phyloP scores from a whole-genome alignment of 2,329 filamentous ascomycete species.

The Cordyceps militaris region DNA sequence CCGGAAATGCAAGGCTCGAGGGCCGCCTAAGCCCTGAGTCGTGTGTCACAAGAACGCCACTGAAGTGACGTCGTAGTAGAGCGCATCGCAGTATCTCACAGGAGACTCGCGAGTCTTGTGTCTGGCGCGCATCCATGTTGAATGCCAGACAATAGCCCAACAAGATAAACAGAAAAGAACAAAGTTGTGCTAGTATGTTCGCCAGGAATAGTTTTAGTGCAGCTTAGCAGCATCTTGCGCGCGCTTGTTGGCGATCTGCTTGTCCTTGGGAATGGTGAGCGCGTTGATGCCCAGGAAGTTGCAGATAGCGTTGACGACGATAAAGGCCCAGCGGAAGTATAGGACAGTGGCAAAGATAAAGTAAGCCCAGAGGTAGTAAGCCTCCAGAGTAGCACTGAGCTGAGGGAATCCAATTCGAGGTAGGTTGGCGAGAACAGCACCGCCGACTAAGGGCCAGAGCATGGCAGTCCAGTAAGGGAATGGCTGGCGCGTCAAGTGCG shows the following conservation, averaged over 20 bases:
- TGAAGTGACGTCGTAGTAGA: background rate
- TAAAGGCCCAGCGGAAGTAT: constrained; percentile 87
- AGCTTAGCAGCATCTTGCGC: constrained; percentile 33
- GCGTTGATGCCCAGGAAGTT: constrained; percentile 90
- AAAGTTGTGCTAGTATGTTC: background rate
- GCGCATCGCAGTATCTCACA: background rate
- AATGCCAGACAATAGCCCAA: constrained; percentile 1
- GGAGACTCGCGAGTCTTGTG: constrained; percentile 2
- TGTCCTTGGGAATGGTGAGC: constrained; percentile 68
- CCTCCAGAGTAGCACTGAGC: constrained; percentile 59
- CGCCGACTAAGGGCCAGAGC: constrained; percentile 77
- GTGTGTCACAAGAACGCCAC: background rate
- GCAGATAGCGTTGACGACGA: constrained; percentile 89
- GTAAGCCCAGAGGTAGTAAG: constrained; percentile 77
- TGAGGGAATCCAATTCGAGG: constrained; percentile 66
- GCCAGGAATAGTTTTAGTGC: constrained; percentile 19
- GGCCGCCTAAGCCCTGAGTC: background rate
- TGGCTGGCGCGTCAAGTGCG: constrained; percentile 84
- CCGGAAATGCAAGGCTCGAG: constrained; percentile 13
- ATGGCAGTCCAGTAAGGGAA: constrained; percentile 97
- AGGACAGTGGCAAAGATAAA: constrained; percentile 76
- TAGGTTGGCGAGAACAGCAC: constrained; percentile 75
- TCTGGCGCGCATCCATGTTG: constrained; percentile 3
- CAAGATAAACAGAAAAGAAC: background rate
- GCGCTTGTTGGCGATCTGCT: constrained; percentile 48